phyloP scores from a whole-genome alignment of 1,284 basidiomycete genomes.

The Rhodotorula mucilaginosa region DNA sequence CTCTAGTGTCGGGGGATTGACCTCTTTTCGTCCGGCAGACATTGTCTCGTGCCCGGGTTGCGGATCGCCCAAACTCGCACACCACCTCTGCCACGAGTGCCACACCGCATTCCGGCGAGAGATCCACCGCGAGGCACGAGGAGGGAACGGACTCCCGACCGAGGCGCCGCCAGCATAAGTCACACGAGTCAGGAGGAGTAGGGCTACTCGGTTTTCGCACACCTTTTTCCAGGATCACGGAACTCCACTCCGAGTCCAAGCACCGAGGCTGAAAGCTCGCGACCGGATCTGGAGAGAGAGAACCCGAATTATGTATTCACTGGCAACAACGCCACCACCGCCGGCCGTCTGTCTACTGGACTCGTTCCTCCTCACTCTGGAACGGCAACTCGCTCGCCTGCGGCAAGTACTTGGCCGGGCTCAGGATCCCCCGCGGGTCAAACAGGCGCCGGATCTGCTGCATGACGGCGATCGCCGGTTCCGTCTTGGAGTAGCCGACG shows the following conservation, averaged over 20 bases:
- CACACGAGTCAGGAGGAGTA: background rate
- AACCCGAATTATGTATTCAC: too few relatives aligned
- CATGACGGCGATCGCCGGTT: slow-evolving; percentile 81
- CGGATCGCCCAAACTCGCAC: slow-evolving; percentile 79
- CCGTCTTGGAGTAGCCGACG: slow-evolving; percentile 81
- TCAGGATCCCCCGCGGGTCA: slow-evolving; percentile 88
- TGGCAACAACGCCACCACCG: too few relatives aligned
- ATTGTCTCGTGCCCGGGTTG: slow-evolving; percentile 91
- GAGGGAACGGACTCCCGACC: slow-evolving; percentile 12
- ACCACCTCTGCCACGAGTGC: slow-evolving; percentile 83
- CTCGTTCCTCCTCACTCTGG: background rate
- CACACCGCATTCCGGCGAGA: slow-evolving; percentile 71
- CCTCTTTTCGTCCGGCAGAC: slow-evolving; percentile 56
- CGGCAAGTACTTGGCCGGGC: slow-evolving; percentile 57
- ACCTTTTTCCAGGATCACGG: too few relatives aligned
- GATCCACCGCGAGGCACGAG: slow-evolving; percentile 45
- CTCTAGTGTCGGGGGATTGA: background rate
- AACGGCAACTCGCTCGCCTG: slow-evolving; percentile 7
- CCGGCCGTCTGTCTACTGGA: background rate
- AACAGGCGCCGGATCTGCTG: slow-evolving; percentile 84
- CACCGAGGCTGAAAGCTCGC: too few relatives aligned
- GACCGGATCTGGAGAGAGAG: too few relatives aligned
- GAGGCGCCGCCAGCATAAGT: background rate
- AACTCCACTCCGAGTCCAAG: too few relatives aligned
- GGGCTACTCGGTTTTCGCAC: too few relatives aligned